Evolutionary conservation across 805 yeast species (phyloP).

Genomic region (Yamadazyma paraphyllophila): DNA sequence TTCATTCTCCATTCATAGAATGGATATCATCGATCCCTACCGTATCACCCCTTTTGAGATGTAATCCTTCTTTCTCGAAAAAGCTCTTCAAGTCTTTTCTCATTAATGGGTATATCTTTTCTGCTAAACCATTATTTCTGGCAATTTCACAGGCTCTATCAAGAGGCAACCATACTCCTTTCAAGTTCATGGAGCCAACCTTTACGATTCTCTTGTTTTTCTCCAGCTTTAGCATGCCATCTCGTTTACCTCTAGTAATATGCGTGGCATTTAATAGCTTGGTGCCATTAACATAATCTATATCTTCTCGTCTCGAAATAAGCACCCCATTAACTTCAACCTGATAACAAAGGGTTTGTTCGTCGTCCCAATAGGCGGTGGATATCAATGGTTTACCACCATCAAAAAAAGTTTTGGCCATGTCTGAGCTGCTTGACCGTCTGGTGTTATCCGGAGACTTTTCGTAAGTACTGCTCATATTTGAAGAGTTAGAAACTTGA

Average conservation of each 20-base stretch:
- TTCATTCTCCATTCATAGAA: neutral
- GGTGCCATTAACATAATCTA: slow-evolving; percentile 36
- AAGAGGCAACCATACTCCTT: slow-evolving; percentile 44
- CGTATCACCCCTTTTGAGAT: slow-evolving; percentile 17
- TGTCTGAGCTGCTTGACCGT: slow-evolving; percentile 4
- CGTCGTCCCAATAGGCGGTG: slow-evolving; percentile 39
- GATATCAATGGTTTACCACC: slow-evolving; percentile 20
- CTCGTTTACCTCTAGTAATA: slow-evolving; percentile 40
- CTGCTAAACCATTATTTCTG: slow-evolving; percentile 38
- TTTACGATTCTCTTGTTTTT: slow-evolving; percentile 29
- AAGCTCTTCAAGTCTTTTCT: slow-evolving; percentile 28
- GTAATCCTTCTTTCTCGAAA: slow-evolving; percentile 25
- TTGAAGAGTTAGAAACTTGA: slow-evolving; percentile 12
- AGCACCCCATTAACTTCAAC: slow-evolving; percentile 31
- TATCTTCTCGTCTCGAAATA: slow-evolving; percentile 37
- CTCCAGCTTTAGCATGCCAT: slow-evolving; percentile 38
- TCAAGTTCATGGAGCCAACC: slow-evolving; percentile 39
- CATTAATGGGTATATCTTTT: slow-evolving; percentile 32
- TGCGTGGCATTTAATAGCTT: slow-evolving; percentile 38
- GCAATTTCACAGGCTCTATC: slow-evolving; percentile 40
- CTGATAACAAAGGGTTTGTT: slow-evolving; percentile 36
- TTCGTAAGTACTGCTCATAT: slow-evolving; percentile 5
- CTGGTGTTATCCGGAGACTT: slow-evolving; percentile 1
- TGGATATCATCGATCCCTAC: neutral
- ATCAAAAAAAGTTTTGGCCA: neutral